A percentile compares a stretch with the other conserved stretches of the same genome.
phyloP scores from a whole-genome alignment of 2,329 filamentous ascomycete species.

The Penicillium freii region DNA sequence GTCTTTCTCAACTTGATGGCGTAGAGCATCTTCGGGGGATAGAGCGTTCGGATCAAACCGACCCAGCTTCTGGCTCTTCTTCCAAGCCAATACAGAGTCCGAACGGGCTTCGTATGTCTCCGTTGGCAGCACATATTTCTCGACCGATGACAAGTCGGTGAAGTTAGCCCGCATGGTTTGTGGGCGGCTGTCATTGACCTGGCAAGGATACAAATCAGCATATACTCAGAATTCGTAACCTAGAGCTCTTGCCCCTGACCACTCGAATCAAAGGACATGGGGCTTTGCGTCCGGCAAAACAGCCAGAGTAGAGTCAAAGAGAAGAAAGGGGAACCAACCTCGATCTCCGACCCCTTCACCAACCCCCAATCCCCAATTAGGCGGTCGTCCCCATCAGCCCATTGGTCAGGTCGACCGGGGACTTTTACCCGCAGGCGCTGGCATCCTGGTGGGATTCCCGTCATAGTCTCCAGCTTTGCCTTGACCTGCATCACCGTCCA shows the following conservation, averaged over 20 bases:
- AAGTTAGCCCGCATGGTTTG: constrained; percentile 73
- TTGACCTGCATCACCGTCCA: constrained; percentile 87
- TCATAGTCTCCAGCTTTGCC: constrained; percentile 85
- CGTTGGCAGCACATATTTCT: constrained; percentile 86
- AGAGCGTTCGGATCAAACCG: constrained; percentile 88
- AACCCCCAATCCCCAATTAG: constrained; percentile 55
- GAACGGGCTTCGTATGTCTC: constrained; percentile 81
- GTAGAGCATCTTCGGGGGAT: constrained; percentile 68
- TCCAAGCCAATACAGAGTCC: constrained; percentile 92
- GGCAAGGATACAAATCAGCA: neutral
- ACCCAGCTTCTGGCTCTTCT: constrained; percentile 90
- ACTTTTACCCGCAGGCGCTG: constrained; percentile 74
- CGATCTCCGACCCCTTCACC: constrained; percentile 44
- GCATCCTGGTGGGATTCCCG: constrained; percentile 77
- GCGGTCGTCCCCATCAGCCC: constrained; percentile 69
- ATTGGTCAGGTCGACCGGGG: constrained; percentile 57
- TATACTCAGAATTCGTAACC: neutral
- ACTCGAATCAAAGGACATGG: neutral
- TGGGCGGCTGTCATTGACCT: constrained; percentile 81
- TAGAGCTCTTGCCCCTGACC: too few relatives aligned
- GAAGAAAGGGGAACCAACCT: constrained; percentile 33
- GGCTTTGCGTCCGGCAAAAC: neutral
- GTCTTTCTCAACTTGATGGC: constrained; percentile 62
- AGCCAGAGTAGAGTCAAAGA: neutral
- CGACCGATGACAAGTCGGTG: constrained; percentile 74